These are phyloP conservation scores for Nyctanthes arbortristis DNA, from an alignment of 257 asterid genomes.

Conservation along the genomic window DNA sequence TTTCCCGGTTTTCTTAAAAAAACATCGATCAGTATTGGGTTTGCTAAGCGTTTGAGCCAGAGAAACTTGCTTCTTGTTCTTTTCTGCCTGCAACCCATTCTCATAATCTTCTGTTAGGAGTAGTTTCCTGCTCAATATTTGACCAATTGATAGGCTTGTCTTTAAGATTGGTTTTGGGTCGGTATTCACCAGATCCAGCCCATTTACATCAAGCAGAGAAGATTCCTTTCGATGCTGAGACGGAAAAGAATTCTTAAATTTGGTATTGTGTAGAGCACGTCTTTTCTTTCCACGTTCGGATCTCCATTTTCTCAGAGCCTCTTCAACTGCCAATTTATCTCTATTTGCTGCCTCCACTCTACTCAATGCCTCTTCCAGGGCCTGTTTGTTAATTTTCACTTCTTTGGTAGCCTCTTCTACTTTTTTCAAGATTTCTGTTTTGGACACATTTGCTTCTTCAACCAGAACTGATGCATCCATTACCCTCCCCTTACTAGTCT, in stretches of 20 bases:
- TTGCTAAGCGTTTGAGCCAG: slow-evolving; percentile 45
- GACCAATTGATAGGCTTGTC: slow-evolving; percentile 48
- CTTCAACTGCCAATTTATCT: slow-evolving; percentile 47
- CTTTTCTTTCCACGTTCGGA: slow-evolving; percentile 45
- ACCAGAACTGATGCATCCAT: slow-evolving; percentile 32
- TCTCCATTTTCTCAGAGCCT: slow-evolving; percentile 49
- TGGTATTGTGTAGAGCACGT: slow-evolving; percentile 32
- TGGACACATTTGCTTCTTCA: slow-evolving; percentile 41
- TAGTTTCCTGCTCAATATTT: slow-evolving; percentile 52
- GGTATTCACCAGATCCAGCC: slow-evolving; percentile 26
- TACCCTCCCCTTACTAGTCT: slow-evolving; percentile 28
- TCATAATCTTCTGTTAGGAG: slow-evolving; percentile 40
- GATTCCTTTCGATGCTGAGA: slow-evolving; percentile 34
- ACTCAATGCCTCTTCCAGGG: slow-evolving; percentile 43
- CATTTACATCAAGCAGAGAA: slow-evolving; percentile 35
- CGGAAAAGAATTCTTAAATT: slow-evolving; percentile 38
- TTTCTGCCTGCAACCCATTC: slow-evolving; percentile 25
- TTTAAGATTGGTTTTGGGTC: slow-evolving; percentile 34
- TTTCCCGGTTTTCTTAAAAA: slow-evolving; percentile 12
- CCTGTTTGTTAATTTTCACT: slow-evolving; percentile 40
- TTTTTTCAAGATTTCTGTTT: slow-evolving; percentile 38
- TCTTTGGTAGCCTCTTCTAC: slow-evolving; percentile 51
- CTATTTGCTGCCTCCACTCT: slow-evolving; percentile 47
- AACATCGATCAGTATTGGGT: slow-evolving; percentile 11
- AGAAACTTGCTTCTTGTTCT: slow-evolving; percentile 29